phyloP scores from a whole-genome alignment of 176 grass and related monocot genomes.

The Calamus simplicifolius region DNA sequence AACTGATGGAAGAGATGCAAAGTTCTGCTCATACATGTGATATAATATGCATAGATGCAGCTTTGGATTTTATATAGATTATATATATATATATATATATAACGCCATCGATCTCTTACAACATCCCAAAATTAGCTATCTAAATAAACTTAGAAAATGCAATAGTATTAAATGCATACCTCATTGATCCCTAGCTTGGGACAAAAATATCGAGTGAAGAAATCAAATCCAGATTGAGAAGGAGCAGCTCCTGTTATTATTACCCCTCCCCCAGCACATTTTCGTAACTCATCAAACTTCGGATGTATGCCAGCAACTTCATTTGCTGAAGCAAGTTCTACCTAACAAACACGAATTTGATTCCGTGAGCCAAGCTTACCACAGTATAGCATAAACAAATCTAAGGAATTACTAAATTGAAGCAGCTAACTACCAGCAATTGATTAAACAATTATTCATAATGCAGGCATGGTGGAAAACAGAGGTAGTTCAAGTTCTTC shows the following conservation, averaged over 20 bases:
- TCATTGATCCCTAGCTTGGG: slow-evolving; percentile 52
- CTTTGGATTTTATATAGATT: too few species aligned
- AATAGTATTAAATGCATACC: slow-evolving; percentile 22
- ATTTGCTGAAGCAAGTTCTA: slow-evolving; percentile 69
- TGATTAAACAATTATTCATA: too few species aligned
- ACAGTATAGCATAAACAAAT: neutral
- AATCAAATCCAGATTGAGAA: slow-evolving; percentile 61
- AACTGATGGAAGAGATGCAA: too few species aligned
- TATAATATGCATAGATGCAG: too few species aligned
- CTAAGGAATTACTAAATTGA: too few species aligned
- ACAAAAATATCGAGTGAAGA: slow-evolving; percentile 52
- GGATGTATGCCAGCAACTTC: slow-evolving; percentile 48
- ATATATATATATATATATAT: too few species aligned
- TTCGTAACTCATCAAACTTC: slow-evolving; percentile 43
- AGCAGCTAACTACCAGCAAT: too few species aligned
- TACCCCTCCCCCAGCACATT: slow-evolving; percentile 35
- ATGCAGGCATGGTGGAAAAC: too few species aligned
- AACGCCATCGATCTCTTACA: too few species aligned
- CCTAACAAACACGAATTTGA: slow-evolving; percentile 27
- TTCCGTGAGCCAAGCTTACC: neutral
- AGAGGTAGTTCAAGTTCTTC: too few species aligned
- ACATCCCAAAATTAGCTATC: too few species aligned
- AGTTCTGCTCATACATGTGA: too few species aligned
- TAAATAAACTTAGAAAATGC: neutral
- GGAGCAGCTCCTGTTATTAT: slow-evolving; percentile 56